A percentile compares a stretch with the other conserved stretches of the same genome.
Conservation (phyloP, 441 rosid species). For the Viola pubescens region DNA sequence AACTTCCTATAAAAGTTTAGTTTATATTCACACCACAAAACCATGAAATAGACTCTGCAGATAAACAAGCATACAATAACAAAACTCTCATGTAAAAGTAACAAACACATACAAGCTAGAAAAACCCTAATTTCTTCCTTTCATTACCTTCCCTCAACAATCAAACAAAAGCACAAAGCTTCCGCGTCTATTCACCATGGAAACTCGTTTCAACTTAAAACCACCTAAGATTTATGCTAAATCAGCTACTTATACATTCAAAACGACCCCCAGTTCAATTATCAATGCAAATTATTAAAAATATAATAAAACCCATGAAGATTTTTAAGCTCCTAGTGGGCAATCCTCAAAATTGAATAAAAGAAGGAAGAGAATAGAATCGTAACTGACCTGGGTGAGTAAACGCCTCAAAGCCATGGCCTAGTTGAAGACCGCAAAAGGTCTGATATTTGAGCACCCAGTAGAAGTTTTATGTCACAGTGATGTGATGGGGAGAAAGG, state of each 20-base stretch:
- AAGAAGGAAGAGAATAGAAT: background rate
- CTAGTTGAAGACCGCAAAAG: conserved; percentile 16
- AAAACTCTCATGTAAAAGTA: no score
- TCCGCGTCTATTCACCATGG: background rate
- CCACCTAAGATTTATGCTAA: background rate
- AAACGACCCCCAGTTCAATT: background rate
- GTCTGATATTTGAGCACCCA: conserved; percentile 10
- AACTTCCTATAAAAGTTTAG: no score
- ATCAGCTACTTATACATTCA: no score
- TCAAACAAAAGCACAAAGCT: background rate
- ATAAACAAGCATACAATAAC: background rate
- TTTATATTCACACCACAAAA: no score
- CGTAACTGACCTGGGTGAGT: conserved; percentile 49
- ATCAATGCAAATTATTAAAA: background rate
- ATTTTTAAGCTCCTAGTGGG: background rate
- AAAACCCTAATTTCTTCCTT: background rate
- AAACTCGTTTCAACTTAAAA: background rate
- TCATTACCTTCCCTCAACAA: background rate
- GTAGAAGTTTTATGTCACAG: background rate
- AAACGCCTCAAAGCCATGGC: conserved; percentile 87
- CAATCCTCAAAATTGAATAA: background rate
- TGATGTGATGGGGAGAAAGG: background rate
- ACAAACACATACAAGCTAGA: background rate
- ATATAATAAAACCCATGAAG: background rate
- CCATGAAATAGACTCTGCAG: background rate